phyloP scores from a whole-genome alignment of 2,329 filamentous ascomycete species.

The Pseudogymnoascus destructans region DNA sequence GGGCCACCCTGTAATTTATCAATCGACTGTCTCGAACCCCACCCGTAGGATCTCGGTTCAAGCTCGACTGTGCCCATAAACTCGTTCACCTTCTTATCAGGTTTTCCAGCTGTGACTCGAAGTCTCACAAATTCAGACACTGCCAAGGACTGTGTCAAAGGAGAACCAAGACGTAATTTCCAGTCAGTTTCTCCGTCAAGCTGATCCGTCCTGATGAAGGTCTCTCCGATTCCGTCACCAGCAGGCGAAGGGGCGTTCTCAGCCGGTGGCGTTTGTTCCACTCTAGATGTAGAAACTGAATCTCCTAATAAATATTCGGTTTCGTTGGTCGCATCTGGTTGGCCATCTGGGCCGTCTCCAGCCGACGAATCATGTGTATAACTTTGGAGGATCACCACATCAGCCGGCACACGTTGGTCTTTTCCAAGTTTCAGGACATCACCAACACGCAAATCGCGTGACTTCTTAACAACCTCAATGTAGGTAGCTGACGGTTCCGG shows the following conservation, averaged over 20 bases:
- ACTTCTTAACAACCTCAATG: conserved; percentile 63
- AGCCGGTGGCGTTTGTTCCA: conserved; percentile 15
- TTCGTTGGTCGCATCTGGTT: conserved; percentile 15
- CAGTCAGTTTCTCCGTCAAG: conserved; percentile 96
- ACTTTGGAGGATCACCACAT: conserved; percentile 86
- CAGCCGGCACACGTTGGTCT: conserved; percentile 84
- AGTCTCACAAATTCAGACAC: conserved; percentile 57
- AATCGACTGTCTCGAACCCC: conserved; percentile 19
- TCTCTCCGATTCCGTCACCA: conserved; percentile 48
- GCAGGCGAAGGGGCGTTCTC: conserved; percentile 22
- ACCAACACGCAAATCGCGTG: conserved; percentile 80
- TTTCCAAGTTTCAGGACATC: conserved; percentile 90
- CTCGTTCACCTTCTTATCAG: conserved; percentile 87
- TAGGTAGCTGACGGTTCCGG: conserved; percentile 36
- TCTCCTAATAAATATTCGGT: conserved; percentile 22
- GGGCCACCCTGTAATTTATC: conserved; percentile 27
- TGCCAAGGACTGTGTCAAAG: conserved; percentile 67
- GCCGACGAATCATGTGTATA: conserved; percentile 42
- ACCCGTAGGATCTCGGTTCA: conserved; percentile 40
- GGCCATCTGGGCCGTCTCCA: conserved; percentile 20
- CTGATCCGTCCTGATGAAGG: conserved; percentile 95
- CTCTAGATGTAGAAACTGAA: conserved; percentile 22
- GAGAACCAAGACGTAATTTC: conserved; percentile 84
- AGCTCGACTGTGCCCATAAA: conserved; percentile 85
- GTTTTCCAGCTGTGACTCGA: conserved; percentile 71